Percentiles rank a stretch among this genome's conserved stretches.
phyloP scores from a whole-genome alignment of 2,329 filamentous ascomycete genomes.

The Trichoderma arundinaceum region DNA sequence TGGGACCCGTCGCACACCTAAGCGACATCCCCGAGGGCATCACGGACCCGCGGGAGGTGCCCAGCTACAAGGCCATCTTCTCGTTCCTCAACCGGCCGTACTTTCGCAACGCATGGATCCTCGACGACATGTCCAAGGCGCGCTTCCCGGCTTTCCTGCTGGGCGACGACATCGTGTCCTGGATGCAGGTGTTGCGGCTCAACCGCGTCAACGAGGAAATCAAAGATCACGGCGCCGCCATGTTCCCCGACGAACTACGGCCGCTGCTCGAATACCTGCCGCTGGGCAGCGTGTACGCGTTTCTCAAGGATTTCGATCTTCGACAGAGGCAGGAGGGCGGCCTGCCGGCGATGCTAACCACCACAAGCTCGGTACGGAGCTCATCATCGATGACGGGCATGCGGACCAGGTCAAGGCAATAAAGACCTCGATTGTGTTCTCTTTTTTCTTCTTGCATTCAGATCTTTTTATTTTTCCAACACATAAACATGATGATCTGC shows the following conservation, averaged over 20 bases:
- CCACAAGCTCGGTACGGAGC: conserved; percentile 17
- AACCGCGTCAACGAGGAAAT: conserved; percentile 47
- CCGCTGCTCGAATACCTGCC: conserved; percentile 35
- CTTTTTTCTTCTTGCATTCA: neutral
- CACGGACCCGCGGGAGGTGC: conserved; percentile 35
- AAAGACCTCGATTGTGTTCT: neutral
- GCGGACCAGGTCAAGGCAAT: conserved; percentile 21
- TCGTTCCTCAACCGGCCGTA: conserved; percentile 44
- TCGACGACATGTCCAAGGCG: conserved; percentile 46
- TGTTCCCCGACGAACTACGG: conserved; percentile 40
- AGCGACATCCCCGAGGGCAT: conserved; percentile 36
- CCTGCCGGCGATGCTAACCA: conserved; percentile 25
- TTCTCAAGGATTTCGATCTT: conserved; percentile 33
- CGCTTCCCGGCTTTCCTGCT: conserved; percentile 43
- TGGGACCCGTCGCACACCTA: conserved; percentile 38
- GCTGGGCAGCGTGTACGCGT: conserved; percentile 33
- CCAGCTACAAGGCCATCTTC: conserved; percentile 36
- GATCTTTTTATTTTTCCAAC: too few species aligned
- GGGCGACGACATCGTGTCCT: conserved; percentile 46
- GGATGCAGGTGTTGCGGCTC: conserved; percentile 45
- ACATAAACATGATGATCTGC: neutral
- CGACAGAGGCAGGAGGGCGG: conserved; percentile 28
- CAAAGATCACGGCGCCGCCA: conserved; percentile 41
- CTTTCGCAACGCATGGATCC: conserved; percentile 47
- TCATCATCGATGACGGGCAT: conserved; percentile 20